Percentiles rank a stretch among this genome's conserved stretches.
These are phyloP conservation scores for Pythium phragmiticola DNA, from an alignment of 352 stramenopile genomes.

Conservation along the genomic window DNA sequence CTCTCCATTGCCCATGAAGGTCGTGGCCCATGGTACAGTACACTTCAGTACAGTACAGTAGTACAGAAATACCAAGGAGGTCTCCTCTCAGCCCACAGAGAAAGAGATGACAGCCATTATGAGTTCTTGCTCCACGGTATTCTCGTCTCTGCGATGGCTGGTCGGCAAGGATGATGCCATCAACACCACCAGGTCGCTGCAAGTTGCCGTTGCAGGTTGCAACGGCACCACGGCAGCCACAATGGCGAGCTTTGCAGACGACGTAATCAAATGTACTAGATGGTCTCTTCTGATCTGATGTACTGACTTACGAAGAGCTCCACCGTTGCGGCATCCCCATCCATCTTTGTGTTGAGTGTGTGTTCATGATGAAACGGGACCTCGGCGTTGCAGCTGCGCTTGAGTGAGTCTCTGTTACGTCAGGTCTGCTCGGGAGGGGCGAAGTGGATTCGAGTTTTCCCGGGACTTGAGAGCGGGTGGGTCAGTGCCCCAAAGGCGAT, in stretches of 20 bases:
- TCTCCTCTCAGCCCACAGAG: not conserved
- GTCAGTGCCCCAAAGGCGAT: not conserved
- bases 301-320: not conserved
- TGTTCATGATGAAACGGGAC: too few species aligned
- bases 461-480: too few species aligned
- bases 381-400: slow-evolving; percentile 6
- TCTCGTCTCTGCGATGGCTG: too few species aligned
- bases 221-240: too few species aligned
- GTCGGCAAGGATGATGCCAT: too few species aligned
- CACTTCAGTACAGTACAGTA: not conserved
- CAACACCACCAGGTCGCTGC: too few species aligned
- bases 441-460: slow-evolving; percentile 5
- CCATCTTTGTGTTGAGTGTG: not conserved
- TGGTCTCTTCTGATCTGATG: not conserved
- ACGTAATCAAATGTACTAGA: too few species aligned
- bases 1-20: not conserved
- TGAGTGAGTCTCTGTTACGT: not conserved
- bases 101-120: not conserved
- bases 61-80: not conserved
- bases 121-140: too few species aligned
- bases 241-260: too few species aligned
- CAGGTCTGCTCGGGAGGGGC: slow-evolving; percentile 6
- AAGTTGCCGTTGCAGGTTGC: too few species aligned
- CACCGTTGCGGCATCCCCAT: not conserved
- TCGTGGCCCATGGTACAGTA: not conserved